A percentile compares a stretch with the other conserved stretches of the same genome.
phyloP scores from a whole-genome alignment of 2,329 filamentous ascomycete genomes.

The Furcasterigmium sp. region DNA sequence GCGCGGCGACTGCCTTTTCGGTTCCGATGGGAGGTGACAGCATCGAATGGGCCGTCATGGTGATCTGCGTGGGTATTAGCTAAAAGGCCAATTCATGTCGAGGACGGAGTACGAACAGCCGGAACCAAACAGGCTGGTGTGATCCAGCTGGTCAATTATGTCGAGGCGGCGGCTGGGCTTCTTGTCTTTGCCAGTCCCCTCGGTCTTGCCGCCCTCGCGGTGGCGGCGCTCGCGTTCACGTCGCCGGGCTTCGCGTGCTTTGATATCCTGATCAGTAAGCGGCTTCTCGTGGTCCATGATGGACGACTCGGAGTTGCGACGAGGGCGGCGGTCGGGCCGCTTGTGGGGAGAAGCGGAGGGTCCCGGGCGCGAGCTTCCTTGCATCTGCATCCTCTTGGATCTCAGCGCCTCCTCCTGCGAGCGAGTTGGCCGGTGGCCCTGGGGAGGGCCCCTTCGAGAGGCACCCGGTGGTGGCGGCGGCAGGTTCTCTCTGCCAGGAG shows the following conservation, averaged over 20 bases:
- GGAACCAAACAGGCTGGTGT: conserved; percentile 90
- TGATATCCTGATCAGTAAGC: conserved; percentile 55
- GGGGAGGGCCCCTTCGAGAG: conserved; percentile 34
- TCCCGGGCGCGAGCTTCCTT: conserved; percentile 26
- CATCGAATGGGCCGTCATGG: conserved; percentile 95
- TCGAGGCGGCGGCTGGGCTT: conserved; percentile 58
- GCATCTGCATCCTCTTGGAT: conserved; percentile 37
- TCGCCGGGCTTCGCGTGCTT: conserved; percentile 40
- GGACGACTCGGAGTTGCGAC: conserved; percentile 78
- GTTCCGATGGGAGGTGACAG: conserved; percentile 91
- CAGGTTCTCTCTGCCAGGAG: conserved; percentile 40
- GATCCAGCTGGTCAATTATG: conserved; percentile 93
- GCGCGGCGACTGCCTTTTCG: conserved; percentile 75
- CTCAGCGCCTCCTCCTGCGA: conserved; percentile 62
- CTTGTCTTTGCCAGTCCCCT: conserved; percentile 39
- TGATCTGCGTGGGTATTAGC: conserved; percentile 58
- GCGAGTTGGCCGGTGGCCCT: conserved; percentile 54
- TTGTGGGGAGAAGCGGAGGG: conserved; percentile 32
- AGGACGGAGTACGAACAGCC: conserved; percentile 59
- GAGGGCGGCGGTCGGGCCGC: conserved; percentile 44
- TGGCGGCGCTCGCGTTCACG: conserved; percentile 47
- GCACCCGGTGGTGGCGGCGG: conserved; percentile 42
- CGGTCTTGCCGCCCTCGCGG: conserved; percentile 37
- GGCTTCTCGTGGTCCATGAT: conserved; percentile 56
- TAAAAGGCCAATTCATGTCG: background rate